These are phyloP conservation scores for Saccharomyces kudriavzevii DNA, from an alignment of 805 yeast species.

Conservation along the genomic window DNA sequence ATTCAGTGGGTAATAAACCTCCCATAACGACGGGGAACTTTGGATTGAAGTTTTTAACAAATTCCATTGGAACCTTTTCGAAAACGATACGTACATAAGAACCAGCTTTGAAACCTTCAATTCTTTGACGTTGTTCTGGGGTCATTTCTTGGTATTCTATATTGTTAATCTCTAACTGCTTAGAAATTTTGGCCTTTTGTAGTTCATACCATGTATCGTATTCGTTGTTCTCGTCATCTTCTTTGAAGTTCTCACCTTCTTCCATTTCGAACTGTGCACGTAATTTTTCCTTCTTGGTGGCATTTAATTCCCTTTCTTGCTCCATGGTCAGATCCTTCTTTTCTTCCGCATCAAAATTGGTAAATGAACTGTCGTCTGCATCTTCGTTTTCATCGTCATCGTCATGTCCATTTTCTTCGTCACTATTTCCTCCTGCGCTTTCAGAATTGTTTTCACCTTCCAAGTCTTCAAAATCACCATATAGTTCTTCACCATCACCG, in stretches of 20 bases:
- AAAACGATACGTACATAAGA: conserved; percentile 86
- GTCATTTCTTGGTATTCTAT: conserved; percentile 70
- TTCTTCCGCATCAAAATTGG: conserved; percentile 36
- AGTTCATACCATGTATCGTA: conserved; percentile 97
- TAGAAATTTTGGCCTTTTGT: conserved; percentile 94
- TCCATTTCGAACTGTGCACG: conserved; percentile 75
- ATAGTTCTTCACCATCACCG: conserved; percentile 35
- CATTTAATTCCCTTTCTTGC: conserved; percentile 71
- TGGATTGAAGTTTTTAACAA: conserved; percentile 80
- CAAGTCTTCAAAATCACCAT: conserved; percentile 51
- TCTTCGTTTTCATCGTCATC: conserved; percentile 16
- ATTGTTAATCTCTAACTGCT: conserved; percentile 89
- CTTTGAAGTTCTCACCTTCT: conserved; percentile 61
- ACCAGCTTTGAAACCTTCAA: conserved; percentile 92
- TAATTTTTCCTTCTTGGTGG: conserved; percentile 81
- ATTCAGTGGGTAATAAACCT: conserved; percentile 83
- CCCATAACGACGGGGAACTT: conserved; percentile 81
- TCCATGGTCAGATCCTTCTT: conserved; percentile 47
- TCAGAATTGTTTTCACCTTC: conserved; percentile 30
- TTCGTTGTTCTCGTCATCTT: conserved; percentile 73
- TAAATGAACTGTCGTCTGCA: conserved; percentile 33
- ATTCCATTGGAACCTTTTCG: conserved; percentile 79
- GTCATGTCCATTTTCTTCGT: conserved; percentile 7
- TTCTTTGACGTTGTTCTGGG: conserved; percentile 59
- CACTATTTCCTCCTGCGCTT: conserved; percentile 8